Evolutionary conservation across 139 green algal species (phyloP), one percentile per base, ranked within the genome.

Genomic region (Chlorella sp.): DNA sequence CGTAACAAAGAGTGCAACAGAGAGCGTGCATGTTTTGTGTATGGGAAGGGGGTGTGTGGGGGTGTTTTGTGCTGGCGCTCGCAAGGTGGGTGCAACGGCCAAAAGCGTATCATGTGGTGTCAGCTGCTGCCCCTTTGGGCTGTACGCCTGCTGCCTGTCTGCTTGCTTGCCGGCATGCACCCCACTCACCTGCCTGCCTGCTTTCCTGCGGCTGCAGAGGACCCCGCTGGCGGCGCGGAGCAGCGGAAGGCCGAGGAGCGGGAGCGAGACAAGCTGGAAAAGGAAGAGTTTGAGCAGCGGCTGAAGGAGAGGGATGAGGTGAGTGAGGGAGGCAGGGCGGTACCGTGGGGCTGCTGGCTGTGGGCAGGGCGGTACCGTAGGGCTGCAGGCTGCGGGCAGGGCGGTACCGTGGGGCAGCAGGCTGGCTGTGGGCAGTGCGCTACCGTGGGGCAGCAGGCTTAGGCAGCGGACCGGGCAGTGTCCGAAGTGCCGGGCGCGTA

Each of bases 211-310:
- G n/a, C 32, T 68, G 76, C 92, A 42, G 92, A 94, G 37, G 92
- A 93, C 28, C 39, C 48, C 4, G 87, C 92, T 32, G 89, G 79
- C 48, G 88, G 88, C 40, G 89, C 87, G 73, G 83, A 90, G 83
- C 42, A 79, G 78, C 34, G 76, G 48, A 66, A 69, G 66, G 92
- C 93, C 87, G 92, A 86, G 53, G 92, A 94, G 81, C 90, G 91
- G 75, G 80, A 92, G 88, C 83, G 80, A 22, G 95, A 94, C 80
- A 66, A 93, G 90, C 87, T 60, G n/a, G 96, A 98, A 92, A 97
- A 97, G 83, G 95, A 95, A 78, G 97, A 98, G 89, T 99, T 99
- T 95, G 98, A 99, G 94, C 95, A 93, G 78, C 91, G 97, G 71
- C 94, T 94, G 22, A 87, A 87, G 78, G 95, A 97, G 91, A 91